Percentiles rank a stretch among this genome's conserved stretches.
Evolutionary conservation across 768 basidiomycete genomes (phyloP).

Genomic region (Aureoboletus auriporus): DNA sequence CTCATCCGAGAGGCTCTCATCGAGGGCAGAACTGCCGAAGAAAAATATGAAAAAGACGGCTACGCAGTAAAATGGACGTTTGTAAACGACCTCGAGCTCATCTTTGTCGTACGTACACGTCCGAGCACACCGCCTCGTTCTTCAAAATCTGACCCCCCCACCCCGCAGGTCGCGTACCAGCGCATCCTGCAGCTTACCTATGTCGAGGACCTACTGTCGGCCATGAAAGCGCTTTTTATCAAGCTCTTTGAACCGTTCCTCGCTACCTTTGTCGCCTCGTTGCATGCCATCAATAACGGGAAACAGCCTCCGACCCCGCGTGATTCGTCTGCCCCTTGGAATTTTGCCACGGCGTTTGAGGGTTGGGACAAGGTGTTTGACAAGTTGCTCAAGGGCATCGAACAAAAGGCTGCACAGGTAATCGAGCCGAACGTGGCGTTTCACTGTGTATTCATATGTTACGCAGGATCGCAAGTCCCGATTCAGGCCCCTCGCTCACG

Average conservation of each 20-base stretch:
- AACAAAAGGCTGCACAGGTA: constrained; percentile 72
- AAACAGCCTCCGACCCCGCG: constrained; percentile 33
- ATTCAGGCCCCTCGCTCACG: constrained; percentile 38
- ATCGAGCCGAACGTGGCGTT: constrained; percentile 5
- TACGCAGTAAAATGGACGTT: constrained; percentile 94
- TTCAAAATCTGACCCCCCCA: not conserved
- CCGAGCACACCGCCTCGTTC: not conserved
- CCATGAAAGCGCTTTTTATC: constrained; percentile 81
- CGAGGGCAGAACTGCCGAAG: constrained; percentile 78
- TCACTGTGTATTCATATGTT: not conserved
- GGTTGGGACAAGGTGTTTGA: constrained; percentile 84
- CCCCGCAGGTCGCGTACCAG: constrained; percentile 84
- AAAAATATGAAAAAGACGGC: constrained; percentile 90
- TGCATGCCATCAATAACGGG: constrained; percentile 57
- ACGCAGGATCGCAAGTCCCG: constrained; percentile 71
- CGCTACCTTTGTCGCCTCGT: constrained; percentile 75
- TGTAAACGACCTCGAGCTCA: constrained; percentile 91
- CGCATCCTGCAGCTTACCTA: constrained; percentile 93
- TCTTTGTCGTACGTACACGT: constrained; percentile 77
- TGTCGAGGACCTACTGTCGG: constrained; percentile 79
- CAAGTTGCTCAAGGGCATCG: constrained; percentile 65
- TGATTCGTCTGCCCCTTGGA: constrained; percentile 48
- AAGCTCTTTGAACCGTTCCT: constrained; percentile 85
- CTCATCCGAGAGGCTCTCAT: constrained; percentile 90
- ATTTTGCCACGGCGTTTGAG: constrained; percentile 66